Evolutionary conservation across 1,139 yeast genomes (phyloP).

Genomic region (Saccharomycopsis crataegensis): DNA sequence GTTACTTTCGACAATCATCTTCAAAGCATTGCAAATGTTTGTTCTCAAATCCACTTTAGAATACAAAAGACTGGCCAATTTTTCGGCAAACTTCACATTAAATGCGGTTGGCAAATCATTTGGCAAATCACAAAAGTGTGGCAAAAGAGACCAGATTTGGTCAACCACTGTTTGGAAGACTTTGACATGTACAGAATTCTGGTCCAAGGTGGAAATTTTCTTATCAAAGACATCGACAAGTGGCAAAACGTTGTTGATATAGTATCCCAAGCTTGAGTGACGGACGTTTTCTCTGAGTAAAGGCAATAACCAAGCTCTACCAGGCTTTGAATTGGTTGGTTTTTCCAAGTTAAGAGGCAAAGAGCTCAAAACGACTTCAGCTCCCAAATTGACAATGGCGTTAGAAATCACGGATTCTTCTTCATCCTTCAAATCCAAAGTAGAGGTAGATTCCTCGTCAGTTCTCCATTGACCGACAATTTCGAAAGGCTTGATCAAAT

Average conservation of each 20-base stretch:
- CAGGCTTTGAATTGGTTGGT: constrained; percentile 44
- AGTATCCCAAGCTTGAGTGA: constrained; percentile 61
- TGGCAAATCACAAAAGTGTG: constrained; percentile 86
- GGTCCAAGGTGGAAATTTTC: constrained; percentile 29
- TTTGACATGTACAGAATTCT: constrained; percentile 60
- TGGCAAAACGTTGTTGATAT: constrained; percentile 59
- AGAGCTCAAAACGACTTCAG: constrained; percentile 64
- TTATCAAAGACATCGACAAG: constrained; percentile 49
- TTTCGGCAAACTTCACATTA: constrained; percentile 69
- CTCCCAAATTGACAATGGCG: constrained; percentile 76
- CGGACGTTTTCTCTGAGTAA: constrained; percentile 79
- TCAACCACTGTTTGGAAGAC: constrained; percentile 77
- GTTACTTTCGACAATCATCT: constrained; percentile 72
- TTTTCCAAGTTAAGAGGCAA: constrained; percentile 72
- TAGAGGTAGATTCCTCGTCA: constrained; percentile 14
- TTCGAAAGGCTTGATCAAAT: constrained; percentile 56
- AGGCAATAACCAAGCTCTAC: constrained; percentile 96
- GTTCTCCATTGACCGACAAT: constrained; percentile 85
- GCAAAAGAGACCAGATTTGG: constrained; percentile 88
- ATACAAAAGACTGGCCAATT: constrained; percentile 67
- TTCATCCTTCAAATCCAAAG: constrained; percentile 63
- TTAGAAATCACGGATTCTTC: constrained; percentile 77
- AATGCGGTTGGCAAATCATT: constrained; percentile 59
- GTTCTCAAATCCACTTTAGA: constrained; percentile 69
- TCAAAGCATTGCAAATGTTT: constrained; percentile 72